Evolutionary conservation across 2,329 filamentous ascomycete genomes (phyloP).

Genomic region (Dendryphion nanum): DNA sequence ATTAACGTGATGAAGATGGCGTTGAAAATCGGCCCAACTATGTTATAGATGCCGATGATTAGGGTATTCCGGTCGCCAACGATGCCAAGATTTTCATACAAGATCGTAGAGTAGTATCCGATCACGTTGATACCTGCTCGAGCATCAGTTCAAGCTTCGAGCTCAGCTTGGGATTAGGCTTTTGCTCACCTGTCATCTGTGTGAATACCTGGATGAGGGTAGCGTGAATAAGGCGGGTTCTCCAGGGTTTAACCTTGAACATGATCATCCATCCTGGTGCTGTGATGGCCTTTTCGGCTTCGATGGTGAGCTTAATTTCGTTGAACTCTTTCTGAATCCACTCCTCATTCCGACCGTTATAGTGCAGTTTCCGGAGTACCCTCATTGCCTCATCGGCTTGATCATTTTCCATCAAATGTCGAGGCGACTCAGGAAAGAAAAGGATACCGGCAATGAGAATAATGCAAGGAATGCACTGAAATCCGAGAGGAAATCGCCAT

Average conservation of each 20-base stretch:
- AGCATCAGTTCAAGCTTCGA: no score
- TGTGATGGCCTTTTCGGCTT: constrained; percentile 57
- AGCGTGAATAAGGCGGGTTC: constrained; percentile 62
- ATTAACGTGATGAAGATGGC: constrained; percentile 60
- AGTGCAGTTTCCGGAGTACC: constrained; percentile 52
- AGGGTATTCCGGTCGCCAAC: constrained; percentile 54
- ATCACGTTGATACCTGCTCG: constrained; percentile 58
- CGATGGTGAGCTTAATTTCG: constrained; percentile 62
- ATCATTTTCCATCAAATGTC: constrained; percentile 46
- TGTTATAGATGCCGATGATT: constrained; percentile 61
- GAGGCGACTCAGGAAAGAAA: constrained; percentile 41
- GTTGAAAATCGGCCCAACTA: constrained; percentile 56
- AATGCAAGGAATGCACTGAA: constrained; percentile 46
- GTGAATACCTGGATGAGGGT: constrained; percentile 64
- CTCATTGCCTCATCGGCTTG: constrained; percentile 54
- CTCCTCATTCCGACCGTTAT: constrained; percentile 54
- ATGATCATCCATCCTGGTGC: constrained; percentile 56
- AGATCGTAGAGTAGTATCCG: constrained; percentile 61
- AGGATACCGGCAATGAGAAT: constrained; percentile 45
- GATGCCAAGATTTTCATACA: constrained; percentile 59
- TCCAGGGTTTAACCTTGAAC: constrained; percentile 58
- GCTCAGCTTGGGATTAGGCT: constrained; percentile 12
- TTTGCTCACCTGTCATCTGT: constrained; percentile 60
- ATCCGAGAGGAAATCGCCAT: constrained; percentile 47
- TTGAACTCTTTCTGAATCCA: constrained; percentile 59